Evolutionary conservation across 2,329 filamentous ascomycete species (phyloP), one percentile per base, ranked within the genome.

Genomic region (Davidsoniella australis): DNA sequence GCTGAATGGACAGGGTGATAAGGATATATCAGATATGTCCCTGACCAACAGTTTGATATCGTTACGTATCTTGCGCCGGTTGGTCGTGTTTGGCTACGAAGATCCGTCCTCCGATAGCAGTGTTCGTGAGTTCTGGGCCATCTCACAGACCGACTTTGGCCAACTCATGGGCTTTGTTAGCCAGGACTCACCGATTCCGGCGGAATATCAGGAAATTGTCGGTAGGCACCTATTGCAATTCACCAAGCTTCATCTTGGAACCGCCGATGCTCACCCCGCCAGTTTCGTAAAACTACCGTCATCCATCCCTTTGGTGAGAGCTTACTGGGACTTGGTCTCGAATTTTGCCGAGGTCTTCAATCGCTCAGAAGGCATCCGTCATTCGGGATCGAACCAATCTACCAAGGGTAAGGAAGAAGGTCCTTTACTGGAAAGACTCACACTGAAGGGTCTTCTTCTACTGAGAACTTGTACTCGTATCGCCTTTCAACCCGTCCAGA

Each of bases 151-250:
- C 7, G 85, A 94, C 55, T 82, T 94, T 54, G 79, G 78, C n/a
- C 72, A 81, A 39, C 80, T 94, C 53, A 72, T 93, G 36, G 66
- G 67, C 20, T 75, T 82, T 52, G 68, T 81, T 47, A 70, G 71
- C 55, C 68, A 72, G 40, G 71, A 76, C 45, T 71, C 70, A n/a
- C 64, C 67, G 5, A 62, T 75, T 2, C 64, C 80, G 1, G 62
- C 69, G 3, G 63, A 66, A 3, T 72, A 78, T 20, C 73, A 75
- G 52, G 73, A 72, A 36, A 60, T 82, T 20, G 67, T 94, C n/a
- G 83, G 84, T 55, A 93, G 87, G 60, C 88, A 95, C 60, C 69
- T 94, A 2, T 66, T 95, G 40, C 88, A 96, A 60, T 80, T 96
- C 45, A 80, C 88, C 3, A 98, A 96, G 63, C 68, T 98, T 2